phyloP scores from a whole-genome alignment of 2,329 filamentous ascomycete genomes.

The Colletotrichum neosansevieriae region DNA sequence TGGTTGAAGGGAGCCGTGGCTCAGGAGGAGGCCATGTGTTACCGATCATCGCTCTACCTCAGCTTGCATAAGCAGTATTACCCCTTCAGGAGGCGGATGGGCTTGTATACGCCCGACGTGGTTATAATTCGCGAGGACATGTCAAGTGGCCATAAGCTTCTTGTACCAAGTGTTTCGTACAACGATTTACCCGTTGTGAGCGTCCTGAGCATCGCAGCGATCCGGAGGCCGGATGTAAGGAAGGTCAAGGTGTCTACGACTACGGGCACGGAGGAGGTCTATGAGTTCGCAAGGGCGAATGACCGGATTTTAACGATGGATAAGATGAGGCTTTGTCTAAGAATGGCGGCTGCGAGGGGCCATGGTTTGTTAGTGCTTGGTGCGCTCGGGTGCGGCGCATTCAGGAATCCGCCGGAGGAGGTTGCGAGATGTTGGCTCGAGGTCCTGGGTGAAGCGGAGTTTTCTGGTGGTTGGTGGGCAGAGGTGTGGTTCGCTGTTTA shows the following conservation, averaged over 20 bases:
- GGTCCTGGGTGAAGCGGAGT: constrained; percentile 71
- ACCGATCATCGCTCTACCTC: constrained; percentile 66
- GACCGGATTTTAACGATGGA: constrained; percentile 68
- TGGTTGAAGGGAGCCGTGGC: constrained; percentile 72
- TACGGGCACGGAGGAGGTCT: constrained; percentile 44
- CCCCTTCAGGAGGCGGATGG: constrained; percentile 61
- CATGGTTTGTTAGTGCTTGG: constrained; percentile 74
- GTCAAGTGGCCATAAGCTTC: constrained; percentile 58
- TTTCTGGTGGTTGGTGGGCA: constrained; percentile 72
- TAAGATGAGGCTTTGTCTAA: constrained; percentile 72
- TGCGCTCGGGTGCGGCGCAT: constrained; percentile 77
- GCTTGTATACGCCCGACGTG: constrained; percentile 71
- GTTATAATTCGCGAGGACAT: constrained; percentile 67
- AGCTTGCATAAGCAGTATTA: constrained; percentile 64
- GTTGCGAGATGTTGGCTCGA: constrained; percentile 73
- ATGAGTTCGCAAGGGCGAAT: constrained; percentile 54
- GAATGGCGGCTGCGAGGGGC: constrained; percentile 67
- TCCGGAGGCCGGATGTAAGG: constrained; percentile 54
- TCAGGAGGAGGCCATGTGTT: constrained; percentile 78
- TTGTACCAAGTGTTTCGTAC: constrained; percentile 50
- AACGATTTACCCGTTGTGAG: constrained; percentile 63
- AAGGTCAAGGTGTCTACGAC: constrained; percentile 40
- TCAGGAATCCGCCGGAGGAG: constrained; percentile 70
- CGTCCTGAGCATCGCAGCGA: constrained; percentile 71
- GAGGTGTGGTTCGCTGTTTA: constrained; percentile 74